These are phyloP conservation scores for Talaromyces islandicus DNA, from an alignment of 2,329 filamentous ascomycete genomes.

Conservation along the genomic window DNA sequence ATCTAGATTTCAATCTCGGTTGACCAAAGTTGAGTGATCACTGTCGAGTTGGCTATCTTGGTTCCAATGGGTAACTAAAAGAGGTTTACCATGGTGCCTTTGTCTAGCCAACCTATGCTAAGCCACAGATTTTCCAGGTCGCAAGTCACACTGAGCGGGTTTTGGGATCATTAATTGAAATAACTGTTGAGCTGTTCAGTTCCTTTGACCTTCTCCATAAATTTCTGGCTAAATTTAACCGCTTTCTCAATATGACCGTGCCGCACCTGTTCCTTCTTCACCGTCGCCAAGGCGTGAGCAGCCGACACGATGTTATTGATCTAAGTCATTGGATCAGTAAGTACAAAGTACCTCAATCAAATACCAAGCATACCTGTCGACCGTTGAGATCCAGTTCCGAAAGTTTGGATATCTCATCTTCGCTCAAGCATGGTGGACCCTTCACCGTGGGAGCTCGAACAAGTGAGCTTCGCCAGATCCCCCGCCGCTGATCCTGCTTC, in stretches of 20 bases:
- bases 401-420: neutral
- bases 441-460: neutral
- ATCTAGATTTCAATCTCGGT: too few relatives aligned
- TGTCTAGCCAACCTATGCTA: too few relatives aligned
- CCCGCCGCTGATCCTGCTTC: slow-evolving; percentile 2
- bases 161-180: neutral
- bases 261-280: slow-evolving; percentile 1
- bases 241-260: slow-evolving; percentile 3
- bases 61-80: too few relatives aligned
- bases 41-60: too few relatives aligned
- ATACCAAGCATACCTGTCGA: slow-evolving; percentile 3
- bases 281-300: slow-evolving; percentile 1
- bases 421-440: neutral
- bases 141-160: too few relatives aligned
- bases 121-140: too few relatives aligned
- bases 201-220: slow-evolving; percentile 1
- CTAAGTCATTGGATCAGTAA: neutral
- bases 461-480: slow-evolving; percentile 2
- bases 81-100: too few relatives aligned
- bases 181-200: slow-evolving; percentile 4
- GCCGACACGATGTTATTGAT: slow-evolving; percentile 2
- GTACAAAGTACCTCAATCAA: too few relatives aligned
- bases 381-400: neutral
- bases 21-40: too few relatives aligned
- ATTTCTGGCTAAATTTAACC: slow-evolving; percentile 5